Base-by-base conservation (phyloP, 345 rosid species). In the Cardiospermum halicacabum region DNA sequence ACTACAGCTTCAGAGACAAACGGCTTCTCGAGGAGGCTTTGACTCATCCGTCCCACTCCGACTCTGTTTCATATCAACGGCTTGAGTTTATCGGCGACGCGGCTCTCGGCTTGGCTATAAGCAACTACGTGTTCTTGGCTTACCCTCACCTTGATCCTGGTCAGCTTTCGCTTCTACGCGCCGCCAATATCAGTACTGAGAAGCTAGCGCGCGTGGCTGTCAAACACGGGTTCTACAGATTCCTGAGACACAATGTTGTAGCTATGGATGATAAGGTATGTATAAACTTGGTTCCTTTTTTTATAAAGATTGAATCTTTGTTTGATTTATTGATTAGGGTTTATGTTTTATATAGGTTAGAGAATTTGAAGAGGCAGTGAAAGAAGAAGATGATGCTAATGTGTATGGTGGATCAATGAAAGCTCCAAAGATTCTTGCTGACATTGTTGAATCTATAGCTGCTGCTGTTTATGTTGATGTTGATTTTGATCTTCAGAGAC, bases 81-180 rank as follows among this genome's bases (percentile, higher is more conserved):
- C 89, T 92, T 8, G 98, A 92, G 81, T 92, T 85, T 69, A 25
- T 92, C 19, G 96, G 98, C 2, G 96, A 92, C 62, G 79, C 94
- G 7, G 88, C 74, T 7, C 60, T 87, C 10, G 79, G 78, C 7
- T 66, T 81, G 5, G 95, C 89, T 0, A 4, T 89, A n/a, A 68
- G 75, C 0, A 84, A 76, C 40, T 55, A 85, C 67, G 15, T 82
- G 1, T 92, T 71, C 80, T 63, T 81, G 6, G 62, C 77, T 2
- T 79, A 85, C 75, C 95, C 91, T 4, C 12, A 43, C 0, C 77
- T 84, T 19, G 87, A 84, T 6, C 89, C 77, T 0, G 89, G 89
- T 0, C 69, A 69, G 53, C 67, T 92, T 32, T 74, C 98, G 34
- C 68, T 58, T 11, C 48, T 92, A 28, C 82, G 95, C 31, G 73